Evolutionary conservation across 106 monocot genomes (phyloP), one percentile per base, ranked within the genome.

Genomic region (Dendrobium huoshanense): DNA sequence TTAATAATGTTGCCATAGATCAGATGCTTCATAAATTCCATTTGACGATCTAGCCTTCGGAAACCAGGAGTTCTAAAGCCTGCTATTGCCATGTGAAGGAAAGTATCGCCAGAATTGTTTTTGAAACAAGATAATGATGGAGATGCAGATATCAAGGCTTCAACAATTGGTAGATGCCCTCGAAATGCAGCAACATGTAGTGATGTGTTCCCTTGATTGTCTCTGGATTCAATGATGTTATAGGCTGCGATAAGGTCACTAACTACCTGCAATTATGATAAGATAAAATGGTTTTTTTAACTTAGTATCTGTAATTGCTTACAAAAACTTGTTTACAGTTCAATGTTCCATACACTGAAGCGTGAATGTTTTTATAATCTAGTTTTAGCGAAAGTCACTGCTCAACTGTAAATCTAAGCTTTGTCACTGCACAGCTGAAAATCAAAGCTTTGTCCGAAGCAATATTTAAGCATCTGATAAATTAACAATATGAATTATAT

Each of bases 41-140:
- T 86, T 72, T 95, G 95, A n/a, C 87, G 77, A 72, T 95, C 95
- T 1, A 95, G 88, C 31, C 92, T 82, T 16, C 85, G 84, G 77
- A 95, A 95, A 75, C 91, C 95, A 20, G 87, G 83, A 43, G 90
- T 89, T 81, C 87, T 83, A 74, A 95, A 95, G 22, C 92, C 92
- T 33, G 86, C 82, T 77, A 95, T 82, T 3, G 89, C 90, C 86
- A 92, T 84, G 68, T 95, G 95, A 78, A 95, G 92, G 49, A 90
- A 92, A 4, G 91, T 95, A 79, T 92, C 85, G 3, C 92, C 95
- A 16, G n/a, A 78, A 24, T 88, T 77, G 54, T 95, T 95, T 67
- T 78, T 86, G 45, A 73, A 73, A 33, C 22, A 49, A 9, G 86
- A 68, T 5, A 81, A 86, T 25, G 84, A 82, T 7, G 92, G 86